Evolutionary conservation across 345 rosid species (phyloP), one percentile per base, ranked within the genome.

Genomic region (Stellera chamaejasme): DNA sequence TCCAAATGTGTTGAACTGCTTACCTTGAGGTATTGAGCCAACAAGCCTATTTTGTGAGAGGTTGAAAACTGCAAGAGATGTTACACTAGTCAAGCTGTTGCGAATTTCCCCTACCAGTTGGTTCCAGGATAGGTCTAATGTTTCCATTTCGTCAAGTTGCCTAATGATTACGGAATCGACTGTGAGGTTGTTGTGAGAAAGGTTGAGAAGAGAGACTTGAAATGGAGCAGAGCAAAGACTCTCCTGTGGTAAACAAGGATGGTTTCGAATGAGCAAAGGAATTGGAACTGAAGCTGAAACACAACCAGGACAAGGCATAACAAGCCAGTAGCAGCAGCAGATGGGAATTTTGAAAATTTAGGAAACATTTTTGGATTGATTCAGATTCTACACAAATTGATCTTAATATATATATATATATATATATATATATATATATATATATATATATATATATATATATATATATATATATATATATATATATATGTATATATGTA

Each of bases 101-200:
- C 3, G 58, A 27, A 61, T 61, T 2, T 23, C 3, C 3, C 63
- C 63, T 11, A 4, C 23, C 13, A 59, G 8, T 32, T 39, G 12
- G 44, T 59, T 59, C 0, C 16, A 39, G 1, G 63, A 59, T 6
- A 59, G 54, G 27, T 59, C 63, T 11, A 59, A 12, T 28, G 36
- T 32, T 13, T 59, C 63, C 8, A 59, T 23, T 0, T 10, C 1
- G 27, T 50, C 36, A 60, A 5, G 3, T 50, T 43, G 32, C 6
- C 10, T 9, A 50, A 9, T n/a, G 64, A 50, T 9, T 5, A 3
- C 2, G 56, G 42, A 13, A 60, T 51, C 27, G 41, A 14, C 64
- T n/a, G 5, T 8, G 13, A 60, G 39, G 7, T 16, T 50, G 13
- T 60, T 60, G 39, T 60, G 55, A 13, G 64, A 60, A 43, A 60